A percentile compares a stretch with the other conserved stretches of the same genome.
These are phyloP conservation scores for Candida endomychidarum DNA, from an alignment of 805 yeast species.

Conservation along the genomic window DNA sequence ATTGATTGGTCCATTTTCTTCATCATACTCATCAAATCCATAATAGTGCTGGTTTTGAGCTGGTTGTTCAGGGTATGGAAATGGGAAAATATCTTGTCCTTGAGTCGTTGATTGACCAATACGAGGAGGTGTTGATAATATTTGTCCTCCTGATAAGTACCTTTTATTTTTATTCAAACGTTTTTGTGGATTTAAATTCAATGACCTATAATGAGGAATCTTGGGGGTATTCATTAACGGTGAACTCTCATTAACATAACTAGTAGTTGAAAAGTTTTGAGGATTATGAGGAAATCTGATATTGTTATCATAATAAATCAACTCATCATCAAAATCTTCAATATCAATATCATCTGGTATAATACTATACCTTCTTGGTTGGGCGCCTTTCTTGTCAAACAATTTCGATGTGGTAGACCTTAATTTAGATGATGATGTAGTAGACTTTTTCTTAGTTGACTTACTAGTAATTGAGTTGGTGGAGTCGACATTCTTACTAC, in stretches of 20 bases:
- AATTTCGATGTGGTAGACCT: conserved; percentile 71
- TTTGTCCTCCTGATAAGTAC: conserved; percentile 37
- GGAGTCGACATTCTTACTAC: conserved; percentile 11
- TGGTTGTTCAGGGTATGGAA: conserved; percentile 32
- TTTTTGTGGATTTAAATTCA: conserved; percentile 34
- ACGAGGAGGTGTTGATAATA: conserved; percentile 12
- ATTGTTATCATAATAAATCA: conserved; percentile 45
- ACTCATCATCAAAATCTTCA: conserved; percentile 56
- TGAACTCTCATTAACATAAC: conserved; percentile 28
- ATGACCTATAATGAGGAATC: conserved; percentile 42
- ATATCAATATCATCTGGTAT: conserved; percentile 61
- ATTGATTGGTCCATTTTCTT: conserved; percentile 21
- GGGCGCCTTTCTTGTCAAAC: conserved; percentile 71
- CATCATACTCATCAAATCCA: conserved; percentile 42
- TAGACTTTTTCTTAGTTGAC: conserved; percentile 25
- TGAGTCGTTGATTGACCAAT: conserved; percentile 4
- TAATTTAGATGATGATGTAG: conserved; percentile 43
- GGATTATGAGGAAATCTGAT: conserved; percentile 37
- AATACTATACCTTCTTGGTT: conserved; percentile 71
- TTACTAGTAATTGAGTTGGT: conserved; percentile 20
- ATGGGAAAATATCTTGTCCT: conserved; percentile 31
- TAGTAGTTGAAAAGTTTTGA: conserved; percentile 18
- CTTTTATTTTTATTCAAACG: conserved; percentile 29
- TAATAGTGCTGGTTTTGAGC: conserved; percentile 27
- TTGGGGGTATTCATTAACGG: conserved; percentile 28